Evolutionary conservation across 208 protist species (phyloP).

Genomic region (Herpetomonas tarakana): DNA sequence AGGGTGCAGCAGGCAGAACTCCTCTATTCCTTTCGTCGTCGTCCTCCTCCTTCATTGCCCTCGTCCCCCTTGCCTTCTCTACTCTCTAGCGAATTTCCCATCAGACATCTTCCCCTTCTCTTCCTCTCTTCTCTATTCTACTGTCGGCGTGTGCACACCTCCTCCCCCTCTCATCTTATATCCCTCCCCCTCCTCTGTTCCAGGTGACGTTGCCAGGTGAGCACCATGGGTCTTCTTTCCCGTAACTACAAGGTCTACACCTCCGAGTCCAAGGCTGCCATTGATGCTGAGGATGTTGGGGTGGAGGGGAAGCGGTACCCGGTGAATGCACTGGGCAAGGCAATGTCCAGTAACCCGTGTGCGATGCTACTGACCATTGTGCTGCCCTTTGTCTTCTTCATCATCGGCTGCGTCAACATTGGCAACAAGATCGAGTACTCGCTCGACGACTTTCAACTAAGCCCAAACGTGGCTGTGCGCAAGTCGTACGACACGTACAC

Average conservation of each 20-base stretch:
- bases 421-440: constrained; percentile 13
- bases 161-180: too few species aligned
- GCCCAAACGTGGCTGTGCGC: constrained; percentile 13
- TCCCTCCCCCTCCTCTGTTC: too few species aligned
- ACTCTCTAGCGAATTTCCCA: too few species aligned
- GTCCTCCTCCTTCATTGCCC: too few species aligned
- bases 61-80: neutral
- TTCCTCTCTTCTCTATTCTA: too few species aligned
- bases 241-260: constrained; percentile 38
- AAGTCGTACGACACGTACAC: constrained; percentile 14
- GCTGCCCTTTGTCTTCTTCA: constrained; percentile 31
- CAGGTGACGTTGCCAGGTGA: too few species aligned
- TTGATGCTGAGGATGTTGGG: constrained; percentile 27
- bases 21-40: too few species aligned
- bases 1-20: too few species aligned
- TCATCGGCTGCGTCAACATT: constrained; percentile 26
- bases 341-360: constrained; percentile 18
- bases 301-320: constrained; percentile 52
- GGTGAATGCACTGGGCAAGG: constrained; percentile 16
- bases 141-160: too few species aligned
- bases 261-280: constrained; percentile 21
- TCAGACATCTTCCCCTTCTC: too few species aligned
- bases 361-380: constrained; percentile 21
- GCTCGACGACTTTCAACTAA: constrained; percentile 42
- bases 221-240: constrained; percentile 15